Percentiles rank a stretch among this genome's conserved stretches.
These are phyloP conservation scores for Globisporangium nunn DNA, from an alignment of 352 stramenopile genomes.

Conservation along the genomic window DNA sequence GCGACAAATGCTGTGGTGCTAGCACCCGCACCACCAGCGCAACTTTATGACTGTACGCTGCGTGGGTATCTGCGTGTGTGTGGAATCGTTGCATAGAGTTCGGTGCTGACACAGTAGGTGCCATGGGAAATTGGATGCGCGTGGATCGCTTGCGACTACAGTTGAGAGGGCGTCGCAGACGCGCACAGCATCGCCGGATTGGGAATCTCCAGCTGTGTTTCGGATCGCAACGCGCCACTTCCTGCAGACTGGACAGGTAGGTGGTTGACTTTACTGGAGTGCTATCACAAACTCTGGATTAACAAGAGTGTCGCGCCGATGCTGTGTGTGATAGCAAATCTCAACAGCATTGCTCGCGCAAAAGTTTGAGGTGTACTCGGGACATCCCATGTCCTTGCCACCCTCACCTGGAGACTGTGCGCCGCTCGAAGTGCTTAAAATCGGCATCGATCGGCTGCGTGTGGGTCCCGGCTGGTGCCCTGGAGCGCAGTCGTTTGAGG, in stretches of 20 bases:
- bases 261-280: not conserved
- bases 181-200: slow-evolving; percentile 1
- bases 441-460: not conserved
- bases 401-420: not conserved
- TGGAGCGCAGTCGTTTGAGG: slow-evolving; percentile 1
- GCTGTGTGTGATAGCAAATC: slow-evolving; percentile 4
- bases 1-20: not conserved
- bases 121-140: not conserved
- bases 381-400: not conserved
- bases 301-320: not conserved
- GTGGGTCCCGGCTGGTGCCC: slow-evolving; percentile 2
- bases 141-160: not conserved
- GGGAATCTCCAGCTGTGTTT: slow-evolving; percentile 8
- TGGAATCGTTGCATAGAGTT: too few species aligned
- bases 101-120: not conserved
- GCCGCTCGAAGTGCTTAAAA: not conserved
- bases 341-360: slow-evolving; percentile 1
- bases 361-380: slow-evolving; percentile 4
- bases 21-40: not conserved
- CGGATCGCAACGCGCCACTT: slow-evolving; percentile 7
- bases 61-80: too few species aligned
- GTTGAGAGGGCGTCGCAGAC: slow-evolving; percentile 1
- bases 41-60: slow-evolving; percentile 7
- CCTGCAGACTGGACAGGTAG: slow-evolving; percentile 11
- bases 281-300: not conserved